These are phyloP conservation scores for Beauveria scarabaeidicola DNA, from an alignment of 2,329 filamentous ascomycete species.

Conservation along the genomic window DNA sequence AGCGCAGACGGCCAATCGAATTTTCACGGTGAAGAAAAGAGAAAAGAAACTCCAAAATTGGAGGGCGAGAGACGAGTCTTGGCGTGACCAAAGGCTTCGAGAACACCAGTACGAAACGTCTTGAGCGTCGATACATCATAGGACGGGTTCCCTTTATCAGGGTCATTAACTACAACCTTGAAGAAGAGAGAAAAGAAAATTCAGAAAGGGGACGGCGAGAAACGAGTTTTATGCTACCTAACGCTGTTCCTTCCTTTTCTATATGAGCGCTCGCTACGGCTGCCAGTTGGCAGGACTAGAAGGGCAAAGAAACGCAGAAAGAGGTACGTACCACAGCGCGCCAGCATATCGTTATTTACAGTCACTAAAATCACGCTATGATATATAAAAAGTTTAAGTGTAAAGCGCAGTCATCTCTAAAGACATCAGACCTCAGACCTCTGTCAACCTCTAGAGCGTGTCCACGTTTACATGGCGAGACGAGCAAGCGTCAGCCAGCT, in stretches of 20 bases:
- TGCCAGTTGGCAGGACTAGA: neutral
- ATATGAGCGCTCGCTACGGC: neutral
- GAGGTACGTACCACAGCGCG: neutral
- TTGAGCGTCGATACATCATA: neutral
- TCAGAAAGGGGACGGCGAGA: no score
- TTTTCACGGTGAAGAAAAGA: no score
- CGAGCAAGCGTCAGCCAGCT: neutral
- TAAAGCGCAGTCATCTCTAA: neutral
- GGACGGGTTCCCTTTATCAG: no score
- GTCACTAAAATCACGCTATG: neutral
- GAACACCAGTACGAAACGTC: neutral
- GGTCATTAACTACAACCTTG: no score
- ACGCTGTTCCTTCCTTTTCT: no score
- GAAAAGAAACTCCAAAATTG: no score
- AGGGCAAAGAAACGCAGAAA: neutral
- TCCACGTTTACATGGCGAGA: neutral
- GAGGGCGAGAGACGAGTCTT: no score
- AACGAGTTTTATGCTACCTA: no score
- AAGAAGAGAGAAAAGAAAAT: no score
- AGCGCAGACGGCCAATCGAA: no score
- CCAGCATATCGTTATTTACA: neutral
- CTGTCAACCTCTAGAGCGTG: neutral
- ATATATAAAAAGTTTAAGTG: neutral
- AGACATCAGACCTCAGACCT: neutral
- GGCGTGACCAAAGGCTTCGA: no score